Base-by-base conservation (phyloP, 768 basidiomycete genomes). In the Lentinula sp. region DNA sequence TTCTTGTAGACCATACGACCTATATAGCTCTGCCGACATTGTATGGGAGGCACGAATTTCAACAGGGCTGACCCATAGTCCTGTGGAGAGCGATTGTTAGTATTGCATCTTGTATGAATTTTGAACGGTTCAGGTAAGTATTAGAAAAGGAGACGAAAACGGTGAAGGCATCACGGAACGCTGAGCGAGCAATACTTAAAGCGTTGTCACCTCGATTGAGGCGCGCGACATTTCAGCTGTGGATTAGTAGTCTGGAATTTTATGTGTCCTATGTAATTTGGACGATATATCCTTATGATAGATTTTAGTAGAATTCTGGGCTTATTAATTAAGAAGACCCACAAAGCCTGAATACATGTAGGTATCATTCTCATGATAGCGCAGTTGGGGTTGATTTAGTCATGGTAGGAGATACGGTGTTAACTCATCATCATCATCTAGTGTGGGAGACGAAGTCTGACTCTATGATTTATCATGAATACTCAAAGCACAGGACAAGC, bases 21-120 rank as follows among this genome's bases (percentile, higher is more conserved):
- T 21, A 8, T 46, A 46, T 23, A 23, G 45, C 10, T 46, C 45
- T 21, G 45, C 45, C 18, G 45, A 46, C 45, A 16, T 23, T 23
- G 18, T 23, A 46, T 46, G n/a, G 3, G 45, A 46, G 1, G 6
- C 18, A 4, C 45, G 3, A 10, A 1, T 51, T n/a, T 49, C 16
- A 3, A 10, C 15, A 15, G 40, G 3, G 5, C 21, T 63, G 49
- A 18, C 49, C n/a, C n/a, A n/a, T n/a, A n/a, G n/a, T 63, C 7
- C 16, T n/a, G 15, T 63, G 59, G 62, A 28, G 62, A 13, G 59
- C 59, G 28, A 48, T 63, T 40, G 48, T 57, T 6, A 61, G 59
- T 21, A 34, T 63, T 40, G 42, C 48, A 16, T n/a, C 15, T 3
- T 37, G n/a, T 11, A 23, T 23, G 23, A 23, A 1, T 46, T 21